Base-by-base conservation (phyloP, 2,329 filamentous ascomycete genomes). In the Colletotrichum tropicicola region DNA sequence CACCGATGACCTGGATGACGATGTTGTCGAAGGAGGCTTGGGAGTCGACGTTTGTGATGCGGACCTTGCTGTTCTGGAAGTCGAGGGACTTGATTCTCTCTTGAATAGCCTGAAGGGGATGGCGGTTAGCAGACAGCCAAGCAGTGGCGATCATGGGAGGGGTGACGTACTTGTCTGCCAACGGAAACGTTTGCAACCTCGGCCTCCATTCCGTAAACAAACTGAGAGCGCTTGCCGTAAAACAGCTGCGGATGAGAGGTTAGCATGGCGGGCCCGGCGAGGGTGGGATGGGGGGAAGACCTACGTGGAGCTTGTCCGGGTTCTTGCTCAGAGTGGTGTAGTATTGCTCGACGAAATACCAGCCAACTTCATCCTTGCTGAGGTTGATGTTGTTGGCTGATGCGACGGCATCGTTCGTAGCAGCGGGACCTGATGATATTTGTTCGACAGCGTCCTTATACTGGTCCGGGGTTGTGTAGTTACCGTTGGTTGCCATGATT, bases 341-440 rank as follows among this genome's bases (percentile, higher is more conserved):
- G 86, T 98, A 99, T 81, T 97, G 94, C 87, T 98, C 94, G 64
- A 99, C 96, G 73, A 99, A 99, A 83, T 95, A 98, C 96, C 96
- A 99, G 80, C 94, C 96, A 71, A 99, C 94, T 83, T 98, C 93
- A 78, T 97, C 94, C 84, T 97, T 98, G 73, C 85, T 84, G 41
- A 89, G 80, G 72, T 86, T 83, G 75, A 75, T 81, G 72, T 78
- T 81, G 59, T 73, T 73, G 41, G 74, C 70, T 68, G 73, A 71
- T 17, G 53, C 32, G 66, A 75, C 69, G 45, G 76, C 72, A 65
- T 75, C 71, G 59, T 77, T 77, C 65, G 73, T 72, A 51, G 77
- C 65, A 56, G 76, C 70, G 64, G 77, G 71, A 63, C 79, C 71
- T 54, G 74, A 72, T 64, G 74, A 71, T 68, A 75, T 76, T 71